Evolutionary conservation across 306 rosid species (phyloP).

Genomic region (Inga leiocalycina): DNA sequence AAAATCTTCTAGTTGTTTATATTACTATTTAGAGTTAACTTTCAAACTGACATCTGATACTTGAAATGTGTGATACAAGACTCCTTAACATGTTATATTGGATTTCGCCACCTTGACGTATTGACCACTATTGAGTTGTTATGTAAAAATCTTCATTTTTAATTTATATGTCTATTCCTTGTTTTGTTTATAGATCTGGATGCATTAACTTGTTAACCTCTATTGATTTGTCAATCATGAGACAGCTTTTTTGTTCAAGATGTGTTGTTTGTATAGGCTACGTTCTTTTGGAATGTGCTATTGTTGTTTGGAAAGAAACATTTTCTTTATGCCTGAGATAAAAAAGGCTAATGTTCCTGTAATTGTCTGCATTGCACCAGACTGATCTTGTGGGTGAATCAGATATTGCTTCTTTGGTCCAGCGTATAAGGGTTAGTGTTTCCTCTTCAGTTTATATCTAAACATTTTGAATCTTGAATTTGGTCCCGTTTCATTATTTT

Average conservation of each 20-base stretch:
- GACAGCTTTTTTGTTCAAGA: background rate
- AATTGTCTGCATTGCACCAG: constrained; percentile 47
- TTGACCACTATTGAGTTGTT: background rate
- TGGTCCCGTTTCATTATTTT: constrained; percentile 20
- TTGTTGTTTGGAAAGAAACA: background rate
- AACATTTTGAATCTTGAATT: background rate
- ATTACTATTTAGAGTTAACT: background rate
- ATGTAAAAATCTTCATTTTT: too few species aligned
- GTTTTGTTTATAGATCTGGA: background rate
- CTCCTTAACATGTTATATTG: background rate
- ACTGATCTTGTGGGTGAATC: constrained; percentile 91
- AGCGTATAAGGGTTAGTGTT: constrained; percentile 76
- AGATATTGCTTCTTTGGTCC: constrained; percentile 72
- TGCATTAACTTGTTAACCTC: background rate
- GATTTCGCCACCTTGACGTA: background rate
- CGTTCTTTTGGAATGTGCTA: background rate
- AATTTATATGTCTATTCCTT: background rate
- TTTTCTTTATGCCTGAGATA: background rate
- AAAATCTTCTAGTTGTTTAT: constrained; percentile 5
- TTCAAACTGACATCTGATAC: background rate
- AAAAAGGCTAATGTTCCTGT: constrained; percentile 29
- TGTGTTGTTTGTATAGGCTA: background rate
- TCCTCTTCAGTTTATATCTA: constrained; percentile 15
- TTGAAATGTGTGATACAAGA: background rate
- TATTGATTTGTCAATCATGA: background rate